phyloP scores from a whole-genome alignment of 2,329 filamentous ascomycete genomes.

The Pseudogymnoascus sp. region DNA sequence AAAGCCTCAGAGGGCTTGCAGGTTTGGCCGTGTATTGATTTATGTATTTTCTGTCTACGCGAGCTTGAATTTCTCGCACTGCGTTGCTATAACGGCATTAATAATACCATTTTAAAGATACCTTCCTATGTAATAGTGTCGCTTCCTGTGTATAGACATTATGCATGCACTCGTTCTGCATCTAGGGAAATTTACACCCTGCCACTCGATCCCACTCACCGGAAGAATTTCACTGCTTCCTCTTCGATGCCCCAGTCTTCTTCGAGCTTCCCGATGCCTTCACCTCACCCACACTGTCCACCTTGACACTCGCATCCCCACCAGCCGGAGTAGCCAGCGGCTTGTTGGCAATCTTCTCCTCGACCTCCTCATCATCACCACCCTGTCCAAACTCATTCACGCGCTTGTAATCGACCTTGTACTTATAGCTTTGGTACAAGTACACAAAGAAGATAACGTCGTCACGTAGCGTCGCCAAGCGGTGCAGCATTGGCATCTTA shows the following conservation, averaged over 20 bases:
- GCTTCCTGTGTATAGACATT: not conserved
- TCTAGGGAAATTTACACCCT: not conserved
- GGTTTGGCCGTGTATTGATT: slow-evolving; percentile 1
- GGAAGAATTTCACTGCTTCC: slow-evolving; percentile 30
- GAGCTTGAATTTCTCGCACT: not conserved
- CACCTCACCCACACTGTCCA: slow-evolving; percentile 15
- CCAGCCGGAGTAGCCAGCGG: slow-evolving; percentile 17
- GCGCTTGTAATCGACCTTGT: slow-evolving; percentile 82
- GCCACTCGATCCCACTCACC: slow-evolving; percentile 14
- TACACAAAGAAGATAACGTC: slow-evolving; percentile 99
- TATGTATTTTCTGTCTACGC: not conserved
- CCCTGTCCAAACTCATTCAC: slow-evolving; percentile 98
- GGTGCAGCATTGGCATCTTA: slow-evolving; percentile 94
- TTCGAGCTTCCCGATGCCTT: slow-evolving; percentile 43
- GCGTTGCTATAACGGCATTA: not conserved
- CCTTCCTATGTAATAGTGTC: not conserved
- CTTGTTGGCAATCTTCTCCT: slow-evolving; percentile 39
- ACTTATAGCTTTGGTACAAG: slow-evolving; percentile 87
- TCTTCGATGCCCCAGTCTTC: slow-evolving; percentile 40
- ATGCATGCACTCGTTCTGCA: not conserved
- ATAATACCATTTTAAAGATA: slow-evolving; percentile 3
- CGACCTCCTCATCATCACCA: slow-evolving; percentile 73
- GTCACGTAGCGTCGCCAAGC: slow-evolving; percentile 84
- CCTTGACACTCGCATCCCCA: slow-evolving; percentile 16
- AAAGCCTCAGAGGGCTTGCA: not conserved